Evolutionary conservation across 2,329 filamentous ascomycete species (phyloP), one percentile per base, ranked within the genome.

Genomic region (Pyricularia sp.): DNA sequence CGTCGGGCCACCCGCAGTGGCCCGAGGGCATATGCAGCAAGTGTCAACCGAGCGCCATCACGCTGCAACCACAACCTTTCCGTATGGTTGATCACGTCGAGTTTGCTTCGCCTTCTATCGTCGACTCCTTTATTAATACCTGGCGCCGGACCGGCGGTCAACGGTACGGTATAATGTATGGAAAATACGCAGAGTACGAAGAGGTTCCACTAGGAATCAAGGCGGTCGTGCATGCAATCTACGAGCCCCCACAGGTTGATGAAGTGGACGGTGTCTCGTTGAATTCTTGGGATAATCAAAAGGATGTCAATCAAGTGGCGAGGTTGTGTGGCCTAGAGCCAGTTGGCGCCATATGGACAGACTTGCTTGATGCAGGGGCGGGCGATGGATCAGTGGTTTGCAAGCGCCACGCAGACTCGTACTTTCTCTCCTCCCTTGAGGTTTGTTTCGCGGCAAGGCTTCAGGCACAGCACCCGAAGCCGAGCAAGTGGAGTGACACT

Each of bases 71-170:
- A 5, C 94, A 99, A 75, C 83, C 88, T 24, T 99, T 93, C 75
- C 91, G 94, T 63, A 97, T 94, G 90, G 93, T 99, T 3, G 94
- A 99, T 72, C 94, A 99, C 74, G 94, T 99, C 68, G 96, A 99
- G 75, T 97, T 99, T 73, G 88, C 93, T 1, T 88, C 90, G 1
- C 87, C 91, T 3, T 82, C 86, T 64, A 84, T 97, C 40, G 90
- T 97, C 70, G 90, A 99, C 73, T 86, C 84, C n/a, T 86, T 97
- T 65, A 86, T 99, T 68, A 87, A 97, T 71, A 90, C 93, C 66
- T 99, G 94, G 93, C 84, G 96, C 70, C 88, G 85, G 69, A 92
- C 90, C 1, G 93, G 92, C 4, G 78, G 83, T 31, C 94, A 99
- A 74, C 84, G 94, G 55, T 75, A 97, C 61, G 94, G 93, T 6